These are phyloP conservation scores for Hypomontagnella monticulosa DNA, from an alignment of 495 filamentous ascomycete species.

Conservation along the genomic window DNA sequence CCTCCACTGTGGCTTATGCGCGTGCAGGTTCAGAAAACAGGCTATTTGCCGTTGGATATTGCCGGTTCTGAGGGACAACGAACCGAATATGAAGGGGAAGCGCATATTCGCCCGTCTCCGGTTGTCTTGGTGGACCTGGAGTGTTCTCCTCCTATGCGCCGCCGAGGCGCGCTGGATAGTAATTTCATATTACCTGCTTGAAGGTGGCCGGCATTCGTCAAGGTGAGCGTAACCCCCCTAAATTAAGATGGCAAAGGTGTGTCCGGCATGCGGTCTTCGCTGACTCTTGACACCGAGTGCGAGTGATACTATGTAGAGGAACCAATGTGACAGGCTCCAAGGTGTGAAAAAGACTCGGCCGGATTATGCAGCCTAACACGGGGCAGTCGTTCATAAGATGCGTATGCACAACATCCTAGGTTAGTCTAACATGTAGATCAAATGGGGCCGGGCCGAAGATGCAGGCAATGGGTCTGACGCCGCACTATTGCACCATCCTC, in stretches of 20 bases:
- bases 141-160: conserved; percentile 6
- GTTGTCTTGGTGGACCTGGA: not conserved
- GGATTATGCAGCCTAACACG: conserved; percentile 26
- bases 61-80: conserved; percentile 23
- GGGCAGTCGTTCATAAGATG: conserved; percentile 28
- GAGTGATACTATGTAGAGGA: too few species aligned
- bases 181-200: conserved; percentile 31
- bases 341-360: conserved; percentile 2
- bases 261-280: conserved; percentile 16
- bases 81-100: conserved; percentile 20
- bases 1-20: conserved; percentile 37
- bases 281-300: conserved; percentile 7
- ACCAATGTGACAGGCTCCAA: not conserved
- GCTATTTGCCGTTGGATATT: conserved; percentile 39
- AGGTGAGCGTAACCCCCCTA: conserved; percentile 30
- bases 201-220: conserved; percentile 30
- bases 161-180: conserved; percentile 31
- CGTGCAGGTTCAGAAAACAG: conserved; percentile 35
- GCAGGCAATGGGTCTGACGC: conserved; percentile 34
- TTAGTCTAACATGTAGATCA: conserved; percentile 32
- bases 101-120: not conserved
- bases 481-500: conserved; percentile 38
- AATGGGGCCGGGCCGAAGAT: conserved; percentile 40
- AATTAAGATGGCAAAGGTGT: conserved; percentile 20
- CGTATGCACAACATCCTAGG: conserved; percentile 38